A percentile compares a stretch with the other conserved stretches of the same genome.
Conservation (phyloP, 1,284 basidiomycete genomes). For the Irpex sp. region DNA sequence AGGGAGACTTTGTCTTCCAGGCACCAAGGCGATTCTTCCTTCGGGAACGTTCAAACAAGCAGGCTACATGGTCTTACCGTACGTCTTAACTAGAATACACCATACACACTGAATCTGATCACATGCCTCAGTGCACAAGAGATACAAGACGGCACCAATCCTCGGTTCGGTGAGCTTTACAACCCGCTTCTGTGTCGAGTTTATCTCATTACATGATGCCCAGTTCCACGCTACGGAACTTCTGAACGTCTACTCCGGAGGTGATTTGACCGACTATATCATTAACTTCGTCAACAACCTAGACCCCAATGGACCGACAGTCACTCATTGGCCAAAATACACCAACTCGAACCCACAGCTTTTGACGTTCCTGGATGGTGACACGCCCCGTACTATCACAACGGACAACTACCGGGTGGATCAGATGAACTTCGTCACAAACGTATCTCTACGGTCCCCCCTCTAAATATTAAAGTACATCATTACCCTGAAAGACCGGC, state of each 20-base stretch:
- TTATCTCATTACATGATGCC: background rate
- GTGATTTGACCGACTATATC: conserved; percentile 11
- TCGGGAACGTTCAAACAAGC: conserved; percentile 19
- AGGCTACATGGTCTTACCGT: conserved; percentile 31
- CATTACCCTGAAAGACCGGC: no score
- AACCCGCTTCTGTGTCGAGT: background rate
- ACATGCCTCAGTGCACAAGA: conserved; percentile 14
- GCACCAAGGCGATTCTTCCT: conserved; percentile 51
- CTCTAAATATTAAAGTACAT: background rate
- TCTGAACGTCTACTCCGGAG: conserved; percentile 6
- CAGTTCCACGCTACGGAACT: conserved; percentile 13
- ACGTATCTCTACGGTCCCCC: conserved; percentile 4
- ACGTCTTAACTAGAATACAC: background rate
- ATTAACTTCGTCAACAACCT: conserved; percentile 20
- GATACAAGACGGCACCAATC: conserved; percentile 14
- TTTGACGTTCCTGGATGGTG: conserved; percentile 14
- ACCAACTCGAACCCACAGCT: conserved; percentile 9
- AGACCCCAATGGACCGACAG: conserved; percentile 15
- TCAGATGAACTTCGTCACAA: conserved; percentile 7
- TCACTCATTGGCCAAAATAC: conserved; percentile 16
- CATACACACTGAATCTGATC: background rate
- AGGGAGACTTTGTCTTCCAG: conserved; percentile 53
- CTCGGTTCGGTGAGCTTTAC: conserved; percentile 20
- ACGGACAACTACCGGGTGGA: conserved; percentile 9
- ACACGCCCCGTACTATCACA: conserved; percentile 7